Percentiles rank a stretch among this genome's conserved stretches.
Conservation (phyloP, 78 protist genomes). For the Bodo saltans region DNA sequence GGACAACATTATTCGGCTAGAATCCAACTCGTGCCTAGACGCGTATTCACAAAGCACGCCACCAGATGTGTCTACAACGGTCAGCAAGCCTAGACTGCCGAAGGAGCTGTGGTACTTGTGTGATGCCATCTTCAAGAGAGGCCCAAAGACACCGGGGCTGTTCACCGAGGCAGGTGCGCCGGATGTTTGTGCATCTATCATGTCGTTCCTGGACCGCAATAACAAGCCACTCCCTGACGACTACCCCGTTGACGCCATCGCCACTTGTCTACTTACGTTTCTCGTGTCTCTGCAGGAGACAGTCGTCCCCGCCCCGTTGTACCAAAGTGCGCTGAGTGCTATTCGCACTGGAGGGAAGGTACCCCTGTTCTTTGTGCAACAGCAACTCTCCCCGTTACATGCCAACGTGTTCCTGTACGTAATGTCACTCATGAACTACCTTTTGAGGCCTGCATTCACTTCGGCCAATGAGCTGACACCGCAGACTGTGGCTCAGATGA, state of each 20-base stretch:
- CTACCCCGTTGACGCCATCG: no score
- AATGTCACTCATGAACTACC: constrained; percentile 23
- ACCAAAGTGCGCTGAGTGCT: constrained; percentile 46
- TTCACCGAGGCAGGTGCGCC: constrained; percentile 47
- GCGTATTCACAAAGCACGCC: neutral
- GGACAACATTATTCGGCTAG: neutral
- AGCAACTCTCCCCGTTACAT: constrained; percentile 24
- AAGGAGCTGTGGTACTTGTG: constrained; percentile 73
- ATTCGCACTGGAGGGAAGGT: neutral
- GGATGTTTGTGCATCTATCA: constrained; percentile 40
- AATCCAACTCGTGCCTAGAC: neutral
- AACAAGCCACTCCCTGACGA: neutral
- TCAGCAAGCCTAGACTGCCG: constrained; percentile 49
- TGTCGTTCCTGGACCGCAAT: constrained; percentile 52
- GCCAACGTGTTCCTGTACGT: constrained; percentile 23
- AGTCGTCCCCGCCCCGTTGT: constrained; percentile 53
- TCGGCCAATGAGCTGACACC: neutral
- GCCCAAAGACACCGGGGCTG: constrained; percentile 39
- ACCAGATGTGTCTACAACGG: neutral
- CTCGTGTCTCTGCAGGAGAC: constrained; percentile 55
- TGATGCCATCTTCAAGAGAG: constrained; percentile 53
- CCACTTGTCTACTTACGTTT: constrained; percentile 58
- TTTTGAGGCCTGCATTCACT: neutral
- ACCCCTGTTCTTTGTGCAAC: neutral
- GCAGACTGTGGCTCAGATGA: no score